Percentiles rank a stretch among this genome's conserved stretches.
Evolutionary conservation across 139 green algal genomes (phyloP).

Genomic region (Ostreobium quekettii): DNA sequence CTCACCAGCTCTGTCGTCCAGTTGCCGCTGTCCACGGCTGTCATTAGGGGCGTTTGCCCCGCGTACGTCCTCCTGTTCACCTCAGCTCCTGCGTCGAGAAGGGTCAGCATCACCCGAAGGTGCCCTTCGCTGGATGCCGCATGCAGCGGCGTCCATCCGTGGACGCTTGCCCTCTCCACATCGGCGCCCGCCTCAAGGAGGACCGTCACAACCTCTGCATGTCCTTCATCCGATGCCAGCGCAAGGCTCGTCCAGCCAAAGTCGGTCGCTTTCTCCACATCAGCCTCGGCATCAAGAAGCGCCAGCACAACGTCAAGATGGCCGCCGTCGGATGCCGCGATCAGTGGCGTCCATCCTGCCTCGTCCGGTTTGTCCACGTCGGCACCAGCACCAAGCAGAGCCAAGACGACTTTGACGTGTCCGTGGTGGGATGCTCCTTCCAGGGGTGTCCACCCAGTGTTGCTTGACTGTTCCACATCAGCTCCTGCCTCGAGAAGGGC

Average conservation of each 20-base stretch:
- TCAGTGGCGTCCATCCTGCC: conserved; percentile 11
- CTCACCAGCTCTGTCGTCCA: conserved; percentile 5
- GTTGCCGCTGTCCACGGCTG: conserved; percentile 21
- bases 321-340: background rate
- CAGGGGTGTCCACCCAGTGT: too few species aligned
- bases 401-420: conserved; percentile 25
- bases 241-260: background rate
- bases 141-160: conserved; percentile 17
- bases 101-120: conserved; percentile 7
- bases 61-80: background rate
- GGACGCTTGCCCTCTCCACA: background rate
- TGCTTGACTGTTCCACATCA: too few species aligned
- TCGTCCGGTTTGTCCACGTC: too few species aligned
- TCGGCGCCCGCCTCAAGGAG: background rate
- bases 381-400: too few species aligned
- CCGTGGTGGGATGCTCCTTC: too few species aligned
- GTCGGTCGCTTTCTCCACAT: background rate
- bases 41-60: conserved; percentile 11
- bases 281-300: background rate
- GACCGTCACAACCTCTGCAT: background rate
- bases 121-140: conserved; percentile 9
- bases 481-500: too few species aligned
- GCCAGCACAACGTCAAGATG: too few species aligned
- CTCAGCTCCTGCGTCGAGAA: conserved; percentile 16
- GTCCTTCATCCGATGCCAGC: background rate